These are phyloP conservation scores for Trichoderma atroviride DNA, from an alignment of 2,329 filamentous ascomycete genomes.

Conservation along the genomic window DNA sequence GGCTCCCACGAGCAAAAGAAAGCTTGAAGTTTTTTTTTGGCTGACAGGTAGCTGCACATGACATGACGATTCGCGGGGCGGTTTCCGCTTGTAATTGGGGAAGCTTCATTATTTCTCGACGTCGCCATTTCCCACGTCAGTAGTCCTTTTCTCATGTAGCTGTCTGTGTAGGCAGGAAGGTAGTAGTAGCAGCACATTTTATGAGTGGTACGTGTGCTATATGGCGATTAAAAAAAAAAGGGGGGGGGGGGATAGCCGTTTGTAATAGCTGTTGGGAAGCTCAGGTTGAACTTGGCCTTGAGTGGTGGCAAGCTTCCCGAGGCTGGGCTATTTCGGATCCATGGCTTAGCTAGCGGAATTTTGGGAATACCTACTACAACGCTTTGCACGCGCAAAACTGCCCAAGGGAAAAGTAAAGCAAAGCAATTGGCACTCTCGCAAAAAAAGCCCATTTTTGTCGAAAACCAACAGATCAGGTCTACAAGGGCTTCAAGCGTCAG, in stretches of 20 bases:
- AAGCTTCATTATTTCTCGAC: background rate
- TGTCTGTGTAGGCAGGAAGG: too few species aligned
- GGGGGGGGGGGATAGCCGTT: too few species aligned
- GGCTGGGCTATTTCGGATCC: background rate
- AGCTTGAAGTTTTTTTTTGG: background rate
- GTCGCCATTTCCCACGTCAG: background rate
- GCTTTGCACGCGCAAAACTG: background rate
- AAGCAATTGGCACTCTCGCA: background rate
- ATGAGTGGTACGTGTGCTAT: background rate
- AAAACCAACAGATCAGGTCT: background rate
- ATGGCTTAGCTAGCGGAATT: background rate
- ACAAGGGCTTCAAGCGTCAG: too few species aligned
- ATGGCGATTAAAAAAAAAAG: background rate
- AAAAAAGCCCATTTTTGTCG: background rate
- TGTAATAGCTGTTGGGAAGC: background rate
- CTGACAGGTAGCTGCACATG: conserved; percentile 4
- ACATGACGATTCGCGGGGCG: conserved; percentile 21
- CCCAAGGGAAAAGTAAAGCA: background rate
- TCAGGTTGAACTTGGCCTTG: background rate
- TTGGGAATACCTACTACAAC: background rate
- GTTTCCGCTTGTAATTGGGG: background rate
- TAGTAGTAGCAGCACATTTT: background rate
- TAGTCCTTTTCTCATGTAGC: background rate
- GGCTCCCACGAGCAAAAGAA: background rate
- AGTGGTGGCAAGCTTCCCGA: background rate